A percentile compares a stretch with the other conserved stretches of the same genome.
Conservation (phyloP, 192 early-diverging fungal species). For the Gryganskiella cystojenkinii region DNA sequence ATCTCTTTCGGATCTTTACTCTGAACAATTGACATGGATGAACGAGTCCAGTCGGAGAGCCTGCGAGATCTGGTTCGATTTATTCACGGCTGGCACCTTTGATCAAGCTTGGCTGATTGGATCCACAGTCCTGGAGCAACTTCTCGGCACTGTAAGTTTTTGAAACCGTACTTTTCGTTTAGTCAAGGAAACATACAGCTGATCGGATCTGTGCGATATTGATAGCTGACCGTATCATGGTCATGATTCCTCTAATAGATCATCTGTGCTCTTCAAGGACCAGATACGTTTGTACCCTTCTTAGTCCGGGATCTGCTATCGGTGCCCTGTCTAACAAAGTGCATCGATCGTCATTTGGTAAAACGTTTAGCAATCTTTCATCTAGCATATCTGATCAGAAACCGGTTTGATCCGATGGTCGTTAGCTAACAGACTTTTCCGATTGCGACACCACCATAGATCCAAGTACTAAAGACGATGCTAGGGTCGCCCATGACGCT, state of each 20-base stretch:
- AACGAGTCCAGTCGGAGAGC: background rate
- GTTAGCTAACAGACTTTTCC: too few species aligned
- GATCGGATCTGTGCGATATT: background rate
- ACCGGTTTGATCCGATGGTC: background rate
- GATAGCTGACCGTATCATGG: too few species aligned
- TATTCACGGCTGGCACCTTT: conserved; percentile 5
- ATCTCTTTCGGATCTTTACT: background rate
- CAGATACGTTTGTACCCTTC: conserved; percentile 37
- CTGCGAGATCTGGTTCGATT: conserved; percentile 25
- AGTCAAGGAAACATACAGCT: background rate
- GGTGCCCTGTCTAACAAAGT: conserved; percentile 23
- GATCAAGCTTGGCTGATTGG: conserved; percentile 46
- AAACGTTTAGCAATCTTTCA: background rate
- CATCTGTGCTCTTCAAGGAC: conserved; percentile 23
- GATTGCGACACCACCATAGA: conserved; percentile 17
- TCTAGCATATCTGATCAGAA: background rate
- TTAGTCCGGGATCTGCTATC: conserved; percentile 26
- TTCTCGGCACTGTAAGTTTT: conserved; percentile 35
- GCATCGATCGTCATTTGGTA: conserved; percentile 25
- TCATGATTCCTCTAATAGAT: conserved; percentile 13
- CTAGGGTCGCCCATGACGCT: conserved; percentile 39
- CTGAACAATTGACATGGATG: conserved; percentile 24
- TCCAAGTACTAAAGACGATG: conserved; percentile 21
- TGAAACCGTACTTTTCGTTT: background rate
- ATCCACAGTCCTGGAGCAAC: conserved; percentile 41